Percentiles rank a stretch among this genome's conserved stretches.
These are phyloP conservation scores for Sphagnum magellanicum DNA, from an alignment of 228 moss, liverwort and hornwort species.

Conservation along the genomic window DNA sequence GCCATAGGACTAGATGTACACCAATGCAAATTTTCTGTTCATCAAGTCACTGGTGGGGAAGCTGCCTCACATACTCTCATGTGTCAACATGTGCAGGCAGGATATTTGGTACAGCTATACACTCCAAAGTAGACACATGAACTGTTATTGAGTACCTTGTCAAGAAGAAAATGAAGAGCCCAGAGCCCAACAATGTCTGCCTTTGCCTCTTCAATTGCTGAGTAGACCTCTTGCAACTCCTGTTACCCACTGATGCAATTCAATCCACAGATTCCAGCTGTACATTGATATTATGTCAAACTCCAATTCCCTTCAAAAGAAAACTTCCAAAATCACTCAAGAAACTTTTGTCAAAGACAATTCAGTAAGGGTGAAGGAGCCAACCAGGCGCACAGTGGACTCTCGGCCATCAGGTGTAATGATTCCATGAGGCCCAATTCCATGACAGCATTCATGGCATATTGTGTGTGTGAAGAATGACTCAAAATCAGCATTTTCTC, in stretches of 20 bases:
- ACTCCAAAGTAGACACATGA: neutral
- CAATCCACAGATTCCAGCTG: neutral
- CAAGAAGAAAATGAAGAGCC: slow-evolving; percentile 90
- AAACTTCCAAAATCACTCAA: neutral
- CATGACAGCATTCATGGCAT: slow-evolving; percentile 98
- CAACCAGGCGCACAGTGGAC: slow-evolving; percentile 88
- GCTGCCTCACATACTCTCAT: too few species aligned
- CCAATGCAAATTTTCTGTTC: too few species aligned
- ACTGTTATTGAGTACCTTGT: slow-evolving; percentile 47
- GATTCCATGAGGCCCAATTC: slow-evolving; percentile 92
- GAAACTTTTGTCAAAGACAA: neutral
- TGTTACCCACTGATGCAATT: slow-evolving; percentile 14
- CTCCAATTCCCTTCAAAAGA: too few species aligned
- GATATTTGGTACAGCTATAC: neutral
- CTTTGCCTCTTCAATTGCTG: slow-evolving; percentile 91
- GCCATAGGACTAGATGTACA: neutral
- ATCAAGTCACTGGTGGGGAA: too few species aligned
- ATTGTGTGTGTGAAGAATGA: slow-evolving; percentile 93
- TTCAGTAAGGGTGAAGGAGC: slow-evolving; percentile 7
- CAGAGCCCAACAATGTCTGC: slow-evolving; percentile 97
- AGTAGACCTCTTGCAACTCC: slow-evolving; percentile 94
- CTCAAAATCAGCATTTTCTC: slow-evolving; percentile 56
- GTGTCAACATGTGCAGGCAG: too few species aligned
- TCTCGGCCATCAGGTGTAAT: slow-evolving; percentile 57
- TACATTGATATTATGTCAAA: too few species aligned